Base-by-base conservation (phyloP, 148 eudicot genomes). In the Vaccinium macrocarpon region DNA sequence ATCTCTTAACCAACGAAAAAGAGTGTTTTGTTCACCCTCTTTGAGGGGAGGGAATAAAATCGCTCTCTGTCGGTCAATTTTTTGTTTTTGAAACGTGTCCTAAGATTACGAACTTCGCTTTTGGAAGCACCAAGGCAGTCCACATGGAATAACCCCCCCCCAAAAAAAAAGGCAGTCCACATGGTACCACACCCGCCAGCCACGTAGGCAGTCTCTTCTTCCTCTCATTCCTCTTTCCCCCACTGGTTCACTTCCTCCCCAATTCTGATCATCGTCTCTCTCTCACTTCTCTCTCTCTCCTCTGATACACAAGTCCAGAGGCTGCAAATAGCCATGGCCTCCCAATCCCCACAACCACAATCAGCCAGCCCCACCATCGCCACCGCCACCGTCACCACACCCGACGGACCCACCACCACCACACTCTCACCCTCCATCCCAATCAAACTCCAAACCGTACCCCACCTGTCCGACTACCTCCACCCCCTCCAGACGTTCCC, bases 401-500 rank as follows among this genome's bases (percentile, higher is more conserved):
- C 25, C 75, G 6, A 14, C 25, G 25, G 8, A 61, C 9, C 75
- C 32, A 77, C 61, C 13, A 1, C 38, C 72, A 19, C 51, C 5
- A 16, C 49, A 7, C 64, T 1, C n/a, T 57, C 51, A 66, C 82
- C 1, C 46, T 78, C 85, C 68, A 59, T 86, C 6, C 27, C 66
- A n/a, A 75, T 89, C 5, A 82, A 86, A 16, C 76, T 88, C 57
- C 86, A 82, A 42, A 71, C 19, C 49, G 23, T 89, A 0, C 82
- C 89, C 4, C 92, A 89, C 57, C 87, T 91, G 11, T 77, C 82
- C 6, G 81, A 91, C 48, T 84, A 90, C 84, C 76, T 88, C 77
- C 85, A 82, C 2, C n/a, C 82, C 59, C 87, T 88, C 53, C 71
- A 84, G 70, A 86, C 89, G 72, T 66, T 68, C 89, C 81, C 89